These are phyloP conservation scores for Pholiota conissans DNA, from an alignment of 768 basidiomycete genomes.

Conservation along the genomic window DNA sequence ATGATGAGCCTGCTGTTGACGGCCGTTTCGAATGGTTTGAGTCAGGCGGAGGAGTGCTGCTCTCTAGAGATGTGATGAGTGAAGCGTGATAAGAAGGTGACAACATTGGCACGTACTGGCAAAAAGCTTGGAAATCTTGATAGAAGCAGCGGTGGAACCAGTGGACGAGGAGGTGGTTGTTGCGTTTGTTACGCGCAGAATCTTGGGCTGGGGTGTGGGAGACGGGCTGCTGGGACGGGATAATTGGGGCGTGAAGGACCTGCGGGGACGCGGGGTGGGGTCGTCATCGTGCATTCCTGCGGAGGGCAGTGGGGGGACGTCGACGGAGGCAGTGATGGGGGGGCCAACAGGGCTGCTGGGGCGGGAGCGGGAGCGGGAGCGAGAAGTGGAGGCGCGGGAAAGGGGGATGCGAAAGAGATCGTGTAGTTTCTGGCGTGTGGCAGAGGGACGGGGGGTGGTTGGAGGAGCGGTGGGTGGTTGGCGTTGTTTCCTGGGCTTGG, in stretches of 20 bases:
- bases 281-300: slow-evolving; percentile 21
- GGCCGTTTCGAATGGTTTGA: slow-evolving; percentile 9
- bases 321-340: slow-evolving; percentile 11
- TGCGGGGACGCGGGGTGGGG: slow-evolving; percentile 27
- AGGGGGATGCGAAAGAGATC: slow-evolving; percentile 47
- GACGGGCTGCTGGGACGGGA: slow-evolving; percentile 25
- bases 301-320: slow-evolving; percentile 25
- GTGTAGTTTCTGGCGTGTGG: slow-evolving; percentile 40
- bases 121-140: slow-evolving; percentile 32
- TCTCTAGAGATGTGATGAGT: slow-evolving; percentile 9
- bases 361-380: slow-evolving; percentile 33
- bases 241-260: slow-evolving; percentile 21
- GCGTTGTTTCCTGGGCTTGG: slow-evolving; percentile 32
- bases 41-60: slow-evolving; percentile 11
- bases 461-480: slow-evolving; percentile 25
- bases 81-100: background rate
- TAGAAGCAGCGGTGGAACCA: slow-evolving; percentile 26
- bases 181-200: slow-evolving; percentile 23
- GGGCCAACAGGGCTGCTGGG: slow-evolving; percentile 16
- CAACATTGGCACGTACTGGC: slow-evolving; percentile 23
- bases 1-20: slow-evolving; percentile 1
- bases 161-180: slow-evolving; percentile 29
- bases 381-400: slow-evolving; percentile 35
- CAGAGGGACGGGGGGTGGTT: slow-evolving; percentile 35
- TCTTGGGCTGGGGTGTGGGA: slow-evolving; percentile 24